Conservation (phyloP, 2,329 filamentous ascomycete genomes). For the Fusarium algeriense region DNA sequence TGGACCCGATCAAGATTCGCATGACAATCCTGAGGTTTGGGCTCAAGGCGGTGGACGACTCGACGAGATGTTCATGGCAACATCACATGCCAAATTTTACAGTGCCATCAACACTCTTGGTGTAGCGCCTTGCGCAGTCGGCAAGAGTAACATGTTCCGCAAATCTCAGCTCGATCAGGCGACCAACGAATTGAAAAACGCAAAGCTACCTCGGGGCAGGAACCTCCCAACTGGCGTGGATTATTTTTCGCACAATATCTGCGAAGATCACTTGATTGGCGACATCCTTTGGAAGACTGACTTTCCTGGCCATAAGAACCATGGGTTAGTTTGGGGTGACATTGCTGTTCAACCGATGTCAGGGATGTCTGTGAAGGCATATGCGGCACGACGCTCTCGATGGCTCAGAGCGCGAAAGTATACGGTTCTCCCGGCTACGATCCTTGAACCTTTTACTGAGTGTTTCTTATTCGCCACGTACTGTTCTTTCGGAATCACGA, state of each 20-base stretch:
- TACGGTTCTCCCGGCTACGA: conserved; percentile 87
- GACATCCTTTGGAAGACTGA: conserved; percentile 86
- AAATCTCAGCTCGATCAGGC: conserved; percentile 87
- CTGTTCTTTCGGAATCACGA: conserved; percentile 82
- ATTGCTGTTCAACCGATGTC: conserved; percentile 91
- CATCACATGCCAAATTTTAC: conserved; percentile 97
- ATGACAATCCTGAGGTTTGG: conserved; percentile 48
- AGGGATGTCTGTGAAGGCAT: conserved; percentile 81
- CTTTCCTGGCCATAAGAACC: conserved; percentile 77
- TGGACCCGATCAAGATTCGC: conserved; percentile 38
- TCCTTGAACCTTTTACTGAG: conserved; percentile 94
- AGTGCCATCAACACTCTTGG: conserved; percentile 94
- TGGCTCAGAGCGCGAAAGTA: conserved; percentile 97
- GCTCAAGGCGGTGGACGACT: conserved; percentile 79
- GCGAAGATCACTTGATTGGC: conserved; percentile 96
- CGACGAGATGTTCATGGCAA: conserved; percentile 95
- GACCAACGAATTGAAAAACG: conserved; percentile 64
- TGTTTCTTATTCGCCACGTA: conserved; percentile 86
- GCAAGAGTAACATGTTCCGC: conserved; percentile 99
- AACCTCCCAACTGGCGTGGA: conserved; percentile 78
- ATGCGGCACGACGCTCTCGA: conserved; percentile 82
- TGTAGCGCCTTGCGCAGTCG: conserved; percentile 91
- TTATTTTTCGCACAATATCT: conserved; percentile 95
- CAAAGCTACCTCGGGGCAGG: conserved; percentile 55
- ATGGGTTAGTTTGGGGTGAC: conserved; percentile 86